These are phyloP conservation scores for Rhinocladiella similis DNA, from an alignment of 2,329 filamentous ascomycete species.

Conservation along the genomic window DNA sequence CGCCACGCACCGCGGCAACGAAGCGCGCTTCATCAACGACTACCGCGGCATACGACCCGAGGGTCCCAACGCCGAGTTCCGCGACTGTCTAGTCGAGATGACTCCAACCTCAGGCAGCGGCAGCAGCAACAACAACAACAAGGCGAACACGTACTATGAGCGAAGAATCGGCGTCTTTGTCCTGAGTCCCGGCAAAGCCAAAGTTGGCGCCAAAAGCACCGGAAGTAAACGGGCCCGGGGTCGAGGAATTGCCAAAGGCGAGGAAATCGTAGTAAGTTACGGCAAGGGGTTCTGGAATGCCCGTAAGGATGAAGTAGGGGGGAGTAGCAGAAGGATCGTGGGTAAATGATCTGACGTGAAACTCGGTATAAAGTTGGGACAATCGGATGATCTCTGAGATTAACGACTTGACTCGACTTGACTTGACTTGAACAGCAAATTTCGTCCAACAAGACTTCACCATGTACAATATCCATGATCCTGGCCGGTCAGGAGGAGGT, in stretches of 20 bases:
- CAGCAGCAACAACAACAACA: too few species aligned
- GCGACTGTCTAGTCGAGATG: constrained; percentile 41
- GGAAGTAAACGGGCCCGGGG: constrained; percentile 24
- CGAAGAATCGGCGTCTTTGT: constrained; percentile 54
- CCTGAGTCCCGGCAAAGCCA: constrained; percentile 46
- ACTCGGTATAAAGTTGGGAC: too few species aligned
- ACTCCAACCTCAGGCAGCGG: constrained; percentile 6
- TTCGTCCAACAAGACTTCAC: too few species aligned
- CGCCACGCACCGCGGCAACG: constrained; percentile 50
- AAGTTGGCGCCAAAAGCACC: constrained; percentile 31
- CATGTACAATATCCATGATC: too few species aligned
- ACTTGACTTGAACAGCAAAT: too few species aligned
- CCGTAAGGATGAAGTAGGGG: constrained; percentile 3
- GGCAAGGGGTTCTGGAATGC: constrained; percentile 52
- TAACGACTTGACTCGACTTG: too few species aligned
- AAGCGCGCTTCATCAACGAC: constrained; percentile 55
- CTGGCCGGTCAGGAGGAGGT: too few species aligned
- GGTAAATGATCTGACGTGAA: too few species aligned
- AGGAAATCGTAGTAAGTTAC: constrained; percentile 56
- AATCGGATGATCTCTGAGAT: too few species aligned
- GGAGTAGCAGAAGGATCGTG: background rate
- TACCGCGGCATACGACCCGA: constrained; percentile 48
- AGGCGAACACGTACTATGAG: constrained; percentile 39
- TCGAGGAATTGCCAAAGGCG: constrained; percentile 41
- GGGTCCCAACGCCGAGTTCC: constrained; percentile 41